phyloP scores from a whole-genome alignment of 768 basidiomycete genomes.

The Macrolepiota albuminosa region DNA sequence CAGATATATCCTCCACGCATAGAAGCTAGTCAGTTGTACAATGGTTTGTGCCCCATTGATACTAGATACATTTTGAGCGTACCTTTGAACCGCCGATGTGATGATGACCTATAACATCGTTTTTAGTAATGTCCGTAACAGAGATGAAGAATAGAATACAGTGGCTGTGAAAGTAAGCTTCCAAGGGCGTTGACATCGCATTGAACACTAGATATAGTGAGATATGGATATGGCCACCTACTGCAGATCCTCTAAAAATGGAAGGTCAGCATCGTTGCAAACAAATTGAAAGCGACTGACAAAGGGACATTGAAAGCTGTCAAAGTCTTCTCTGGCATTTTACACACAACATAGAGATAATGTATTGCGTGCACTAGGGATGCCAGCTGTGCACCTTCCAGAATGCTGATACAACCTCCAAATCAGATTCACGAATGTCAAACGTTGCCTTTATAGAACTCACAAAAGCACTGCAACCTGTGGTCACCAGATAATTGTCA shows the following conservation, averaged over 20 bases:
- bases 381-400: background rate
- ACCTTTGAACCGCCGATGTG: background rate
- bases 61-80: no score
- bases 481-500: background rate
- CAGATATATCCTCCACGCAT: background rate
- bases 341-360: background rate
- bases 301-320: background rate
- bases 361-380: background rate
- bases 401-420: background rate
- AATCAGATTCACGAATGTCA: background rate
- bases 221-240: background rate
- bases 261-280: background rate
- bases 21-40: background rate
- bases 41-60: background rate
- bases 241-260: background rate
- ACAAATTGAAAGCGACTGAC: background rate
- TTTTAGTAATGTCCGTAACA: background rate
- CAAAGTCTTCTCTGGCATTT: background rate
- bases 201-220: background rate
- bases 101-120: background rate
- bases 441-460: background rate
- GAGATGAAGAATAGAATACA: background rate
- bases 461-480: background rate
- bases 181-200: background rate
- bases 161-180: background rate